Evolutionary conservation across 1,284 basidiomycete genomes (phyloP), one percentile per base, ranked within the genome.

Genomic region (Takashimella koratensis): DNA sequence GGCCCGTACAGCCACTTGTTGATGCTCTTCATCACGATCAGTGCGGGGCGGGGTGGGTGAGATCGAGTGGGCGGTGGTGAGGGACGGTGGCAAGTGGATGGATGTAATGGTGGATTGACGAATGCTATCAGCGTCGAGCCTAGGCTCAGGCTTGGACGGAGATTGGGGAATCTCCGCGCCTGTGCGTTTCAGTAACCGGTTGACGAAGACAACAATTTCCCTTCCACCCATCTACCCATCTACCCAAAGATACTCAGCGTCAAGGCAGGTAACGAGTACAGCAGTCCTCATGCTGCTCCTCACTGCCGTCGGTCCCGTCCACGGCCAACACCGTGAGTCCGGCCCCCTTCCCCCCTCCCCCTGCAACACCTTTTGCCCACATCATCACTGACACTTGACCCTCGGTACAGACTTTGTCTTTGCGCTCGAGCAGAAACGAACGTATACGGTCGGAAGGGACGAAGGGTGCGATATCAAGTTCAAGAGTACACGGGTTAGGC

Each of bases 1-100:
- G 92, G 94, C 2, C 94, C 94, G 78, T 96, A 97, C 40, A 98
- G 77, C 74, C 94, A 93, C 45, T 67, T 53, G 60, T 65, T 75
- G 59, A 76, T 57, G 45, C 68, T 71, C 56, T 76, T 74, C 74
- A 76, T 76, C 22, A 23, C 48, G 42, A n/a, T n/a, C n/a, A n/a
- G n/a, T n/a, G n/a, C n/a, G n/a, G n/a, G 26, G 23, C 13, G 30
- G 23, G 16, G 10, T 19, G 20, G 36, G 4, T 20, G 43, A 21
- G n/a, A 25, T 20, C 27, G 47, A 12, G 12, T 5, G 19, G 43
- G 48, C 20, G 24, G 39, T 43, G n/a, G n/a, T n/a, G n/a, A n/a
- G n/a, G n/a, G n/a, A 11, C 8, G 42, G 21, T 10, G 10, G 36
- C 36, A 39, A 39, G 36, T 10, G 10, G 36, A 10, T 10, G n/a